These are phyloP conservation scores for Coemansia sp. DNA, from an alignment of 192 early-diverging fungal genomes.

Conservation along the genomic window DNA sequence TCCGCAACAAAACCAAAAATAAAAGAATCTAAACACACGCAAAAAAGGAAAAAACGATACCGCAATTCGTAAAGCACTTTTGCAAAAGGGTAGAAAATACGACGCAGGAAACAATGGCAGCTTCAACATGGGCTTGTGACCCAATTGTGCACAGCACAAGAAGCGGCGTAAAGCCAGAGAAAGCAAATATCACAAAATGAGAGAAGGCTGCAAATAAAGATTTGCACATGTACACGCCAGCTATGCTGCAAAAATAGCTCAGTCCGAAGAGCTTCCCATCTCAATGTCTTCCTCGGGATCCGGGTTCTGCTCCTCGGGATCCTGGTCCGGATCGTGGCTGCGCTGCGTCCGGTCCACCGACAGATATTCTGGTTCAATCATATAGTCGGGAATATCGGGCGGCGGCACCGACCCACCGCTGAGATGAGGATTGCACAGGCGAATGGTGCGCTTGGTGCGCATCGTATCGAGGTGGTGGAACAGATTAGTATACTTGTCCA, in stretches of 20 bases:
- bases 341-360: constrained; percentile 26
- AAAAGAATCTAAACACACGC: background rate
- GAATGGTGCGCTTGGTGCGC: constrained; percentile 52
- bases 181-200: background rate
- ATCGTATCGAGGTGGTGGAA: constrained; percentile 47
- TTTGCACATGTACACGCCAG: constrained; percentile 2
- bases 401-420: constrained; percentile 23
- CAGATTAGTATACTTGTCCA: constrained; percentile 28
- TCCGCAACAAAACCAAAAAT: background rate
- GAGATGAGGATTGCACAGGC: constrained; percentile 26
- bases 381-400: constrained; percentile 33
- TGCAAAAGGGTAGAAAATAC: background rate
- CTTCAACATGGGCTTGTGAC: background rate
- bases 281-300: constrained; percentile 39
- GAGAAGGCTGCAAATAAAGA: background rate
- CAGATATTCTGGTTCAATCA: constrained; percentile 36
- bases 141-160: background rate
- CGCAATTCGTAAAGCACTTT: background rate
- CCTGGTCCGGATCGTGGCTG: constrained; percentile 4
- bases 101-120: background rate
- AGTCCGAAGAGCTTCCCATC: constrained; percentile 41
- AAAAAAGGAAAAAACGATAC: background rate
- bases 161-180: background rate
- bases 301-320: constrained; percentile 9
- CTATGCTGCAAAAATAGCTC: constrained; percentile 1